A percentile compares a stretch with the other conserved stretches of the same genome.
Evolutionary conservation across 331 rosid genomes (phyloP).

Genomic region (Quercus phellos): DNA sequence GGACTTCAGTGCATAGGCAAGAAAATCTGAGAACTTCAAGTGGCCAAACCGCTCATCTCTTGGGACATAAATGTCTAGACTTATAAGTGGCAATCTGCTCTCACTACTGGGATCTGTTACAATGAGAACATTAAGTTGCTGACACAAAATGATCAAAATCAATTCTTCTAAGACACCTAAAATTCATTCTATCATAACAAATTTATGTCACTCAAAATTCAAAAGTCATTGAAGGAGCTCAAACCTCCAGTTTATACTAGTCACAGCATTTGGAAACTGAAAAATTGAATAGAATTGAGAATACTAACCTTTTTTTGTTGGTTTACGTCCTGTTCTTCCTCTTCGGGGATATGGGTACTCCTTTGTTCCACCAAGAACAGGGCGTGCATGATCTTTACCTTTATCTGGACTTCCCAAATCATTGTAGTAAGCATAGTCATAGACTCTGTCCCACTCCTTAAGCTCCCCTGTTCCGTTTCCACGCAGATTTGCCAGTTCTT

Average conservation of each 20-base stretch:
- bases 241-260: neutral
- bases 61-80: conserved; percentile 73
- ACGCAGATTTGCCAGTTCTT: conserved; percentile 59
- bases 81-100: conserved; percentile 62
- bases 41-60: conserved; percentile 77
- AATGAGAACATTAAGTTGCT: conserved; percentile 1
- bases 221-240: neutral
- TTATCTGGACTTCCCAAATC: conserved; percentile 72
- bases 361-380: conserved; percentile 65
- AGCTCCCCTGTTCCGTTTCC: conserved; percentile 68
- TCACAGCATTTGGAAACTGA: neutral
- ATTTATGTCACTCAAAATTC: neutral
- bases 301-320: conserved; percentile 44
- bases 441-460: conserved; percentile 94
- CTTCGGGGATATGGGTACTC: conserved; percentile 79
- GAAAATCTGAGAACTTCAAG: conserved; percentile 74
- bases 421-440: conserved; percentile 86
- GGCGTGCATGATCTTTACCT: conserved; percentile 50
- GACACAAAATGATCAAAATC: neutral
- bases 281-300: neutral
- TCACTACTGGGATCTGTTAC: conserved; percentile 65
- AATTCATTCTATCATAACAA: neutral
- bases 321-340: conserved; percentile 77
- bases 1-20: conserved; percentile 73
- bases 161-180: neutral